Evolutionary conservation across 1,139 yeast genomes (phyloP), one percentile per base, ranked within the genome.

Genomic region (Zygoascus meyerae): DNA sequence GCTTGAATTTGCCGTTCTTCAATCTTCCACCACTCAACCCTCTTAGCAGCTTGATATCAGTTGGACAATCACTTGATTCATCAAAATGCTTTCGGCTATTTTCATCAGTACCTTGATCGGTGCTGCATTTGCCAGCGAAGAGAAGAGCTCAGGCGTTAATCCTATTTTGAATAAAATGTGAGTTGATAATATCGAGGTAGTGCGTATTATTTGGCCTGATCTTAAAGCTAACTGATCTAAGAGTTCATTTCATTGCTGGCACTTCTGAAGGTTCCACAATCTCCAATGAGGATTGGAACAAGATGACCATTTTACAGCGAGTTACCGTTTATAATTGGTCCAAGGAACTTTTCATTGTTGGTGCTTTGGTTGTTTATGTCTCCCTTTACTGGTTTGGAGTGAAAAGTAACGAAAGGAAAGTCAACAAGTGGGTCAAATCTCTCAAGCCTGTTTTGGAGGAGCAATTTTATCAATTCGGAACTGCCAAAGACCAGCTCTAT

Each of bases 391-490:
- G 68, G 57, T 47, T 73, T 47, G 97, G 96, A 47, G 76, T 77
- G 46, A 58, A 60, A 39, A 70, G 73, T 63, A 90, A 90, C 70
- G 67, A 72, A 48, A 59, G 67, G 10, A 70, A 75, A 57, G 92
- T 84, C 31, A 69, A 70, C 40, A 66, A 64, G 26, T 77, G 78
- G 71, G 67, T 83, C 62, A 60, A 61, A 44, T 61, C 80, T 60
- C 55, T 74, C 58, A 62, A 70, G 58, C 63, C 75, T 33, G 67
- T 67, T n/a, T 72, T 92, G 56, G 69, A 72, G 39, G 73, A 75
- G 44, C 83, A 89, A 64, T 92, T 92, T 62, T 79, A 73, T 59
- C 94, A 84, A 63, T 92, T 82, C 52, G 97, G 97, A 48, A 36
- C 30, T 9, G 14, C 44, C 31, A 21, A 34, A 9, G 30, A 34